These are phyloP conservation scores for Fusarium caatingaense DNA, from an alignment of 2,329 filamentous ascomycete genomes.

Conservation along the genomic window DNA sequence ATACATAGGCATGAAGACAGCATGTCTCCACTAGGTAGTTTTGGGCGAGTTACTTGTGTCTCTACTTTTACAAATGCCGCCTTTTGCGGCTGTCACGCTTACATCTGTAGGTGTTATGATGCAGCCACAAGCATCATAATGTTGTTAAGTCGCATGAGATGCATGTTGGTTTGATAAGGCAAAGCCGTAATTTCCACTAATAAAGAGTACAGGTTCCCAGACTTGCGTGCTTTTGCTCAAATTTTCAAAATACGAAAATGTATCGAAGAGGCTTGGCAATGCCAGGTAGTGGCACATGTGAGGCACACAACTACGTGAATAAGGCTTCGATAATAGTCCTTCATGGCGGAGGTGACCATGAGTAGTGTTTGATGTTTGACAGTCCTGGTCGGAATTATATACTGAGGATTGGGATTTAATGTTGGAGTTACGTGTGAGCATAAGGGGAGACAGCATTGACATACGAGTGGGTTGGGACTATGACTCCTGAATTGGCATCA, in stretches of 20 bases:
- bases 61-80: neutral
- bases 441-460: neutral
- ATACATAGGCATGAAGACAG: neutral
- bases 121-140: neutral
- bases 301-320: neutral
- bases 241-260: conserved; percentile 11
- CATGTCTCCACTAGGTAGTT: neutral
- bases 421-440: neutral
- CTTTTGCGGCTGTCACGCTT: neutral
- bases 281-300: too few species aligned
- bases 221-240: neutral
- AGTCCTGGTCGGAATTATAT: neutral
- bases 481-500: neutral
- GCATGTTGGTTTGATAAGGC: neutral
- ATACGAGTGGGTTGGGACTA: neutral
- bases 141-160: neutral
- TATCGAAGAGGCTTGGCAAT: neutral
- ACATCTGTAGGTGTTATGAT: neutral
- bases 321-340: neutral
- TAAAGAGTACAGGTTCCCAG: neutral
- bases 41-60: neutral
- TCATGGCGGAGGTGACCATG: neutral
- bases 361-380: neutral
- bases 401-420: neutral
- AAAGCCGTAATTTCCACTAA: too few species aligned